Conservation (phyloP, 345 rosid genomes). For the Populus davidiana region DNA sequence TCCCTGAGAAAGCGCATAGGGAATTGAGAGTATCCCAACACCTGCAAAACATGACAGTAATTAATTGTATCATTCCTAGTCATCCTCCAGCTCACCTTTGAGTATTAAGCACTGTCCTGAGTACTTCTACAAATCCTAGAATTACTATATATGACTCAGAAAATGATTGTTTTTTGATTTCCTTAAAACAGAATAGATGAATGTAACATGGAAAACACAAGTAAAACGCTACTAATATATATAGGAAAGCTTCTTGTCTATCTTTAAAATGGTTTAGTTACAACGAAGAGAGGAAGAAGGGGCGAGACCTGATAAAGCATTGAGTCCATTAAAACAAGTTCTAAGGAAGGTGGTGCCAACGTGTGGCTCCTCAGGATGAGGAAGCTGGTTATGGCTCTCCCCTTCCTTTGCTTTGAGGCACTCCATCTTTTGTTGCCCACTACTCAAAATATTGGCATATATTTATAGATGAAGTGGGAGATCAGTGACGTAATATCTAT, state of each 20-base stretch:
- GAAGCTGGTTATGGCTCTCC: constrained; percentile 41
- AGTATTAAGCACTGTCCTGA: background rate
- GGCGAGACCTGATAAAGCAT: constrained; percentile 51
- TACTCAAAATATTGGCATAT: background rate
- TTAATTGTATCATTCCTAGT: background rate
- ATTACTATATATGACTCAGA: background rate
- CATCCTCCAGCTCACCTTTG: background rate
- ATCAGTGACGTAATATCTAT: background rate
- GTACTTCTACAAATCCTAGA: background rate
- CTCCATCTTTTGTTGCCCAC: constrained; percentile 13
- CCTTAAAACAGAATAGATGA: background rate
- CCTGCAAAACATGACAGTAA: constrained; percentile 31
- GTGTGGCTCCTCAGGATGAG: constrained; percentile 19
- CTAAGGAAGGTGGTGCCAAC: constrained; percentile 53
- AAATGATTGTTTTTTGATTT: background rate
- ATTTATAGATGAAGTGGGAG: background rate
- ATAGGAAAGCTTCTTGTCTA: background rate
- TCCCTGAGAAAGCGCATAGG: constrained; percentile 62
- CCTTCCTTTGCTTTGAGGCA: constrained; percentile 17
- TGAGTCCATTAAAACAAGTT: constrained; percentile 72
- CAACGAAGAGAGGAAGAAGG: background rate
- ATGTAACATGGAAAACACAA: background rate
- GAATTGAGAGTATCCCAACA: constrained; percentile 59
- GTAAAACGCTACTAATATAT: background rate
- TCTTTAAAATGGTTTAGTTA: background rate